phyloP scores from a whole-genome alignment of 208 protist species.

The Wallacemonas collosoma region DNA sequence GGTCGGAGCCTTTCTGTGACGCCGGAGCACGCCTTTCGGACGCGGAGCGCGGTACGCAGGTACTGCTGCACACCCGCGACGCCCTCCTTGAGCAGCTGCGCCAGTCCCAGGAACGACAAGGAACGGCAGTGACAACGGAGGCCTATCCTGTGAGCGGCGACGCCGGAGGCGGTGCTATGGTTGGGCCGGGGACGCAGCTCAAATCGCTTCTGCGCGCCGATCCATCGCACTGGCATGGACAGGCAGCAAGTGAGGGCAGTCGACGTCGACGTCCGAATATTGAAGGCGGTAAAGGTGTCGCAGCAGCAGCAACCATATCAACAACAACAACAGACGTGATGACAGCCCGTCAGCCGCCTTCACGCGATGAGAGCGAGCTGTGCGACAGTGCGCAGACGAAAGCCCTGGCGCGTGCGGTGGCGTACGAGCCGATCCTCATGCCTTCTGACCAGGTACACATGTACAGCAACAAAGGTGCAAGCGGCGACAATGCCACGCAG shows the following conservation, averaged over 20 bases:
- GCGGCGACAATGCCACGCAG: not conserved
- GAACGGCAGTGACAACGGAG: conserved; percentile 1
- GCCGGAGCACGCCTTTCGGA: not conserved
- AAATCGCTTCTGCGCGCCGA: conserved; percentile 1
- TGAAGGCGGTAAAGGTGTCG: not conserved
- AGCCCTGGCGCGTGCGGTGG: not conserved
- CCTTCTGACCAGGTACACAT: not conserved
- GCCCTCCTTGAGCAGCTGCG: conserved; percentile 2
- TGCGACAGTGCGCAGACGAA: not conserved
- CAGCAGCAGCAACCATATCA: not conserved
- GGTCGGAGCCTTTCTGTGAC: not conserved
- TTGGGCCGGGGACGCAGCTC: no score
- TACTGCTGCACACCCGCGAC: conserved; percentile 1
- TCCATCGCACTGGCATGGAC: not conserved
- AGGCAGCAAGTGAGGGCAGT: not conserved
- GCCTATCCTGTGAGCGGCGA: not conserved
- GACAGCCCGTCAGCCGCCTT: not conserved
- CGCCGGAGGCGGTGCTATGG: not conserved
- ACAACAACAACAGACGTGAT: no score
- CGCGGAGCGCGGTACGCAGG: conserved; percentile 7
- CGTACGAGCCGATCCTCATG: conserved; percentile 3
- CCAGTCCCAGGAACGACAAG: conserved; percentile 4
- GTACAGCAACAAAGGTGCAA: not conserved
- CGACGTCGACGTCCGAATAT: conserved; percentile 4
- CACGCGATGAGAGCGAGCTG: not conserved